Percentiles rank a stretch among this genome's conserved stretches.
These are phyloP conservation scores for Leccinum pachyderme DNA, from an alignment of 1,284 basidiomycete genomes.

Conservation along the genomic window DNA sequence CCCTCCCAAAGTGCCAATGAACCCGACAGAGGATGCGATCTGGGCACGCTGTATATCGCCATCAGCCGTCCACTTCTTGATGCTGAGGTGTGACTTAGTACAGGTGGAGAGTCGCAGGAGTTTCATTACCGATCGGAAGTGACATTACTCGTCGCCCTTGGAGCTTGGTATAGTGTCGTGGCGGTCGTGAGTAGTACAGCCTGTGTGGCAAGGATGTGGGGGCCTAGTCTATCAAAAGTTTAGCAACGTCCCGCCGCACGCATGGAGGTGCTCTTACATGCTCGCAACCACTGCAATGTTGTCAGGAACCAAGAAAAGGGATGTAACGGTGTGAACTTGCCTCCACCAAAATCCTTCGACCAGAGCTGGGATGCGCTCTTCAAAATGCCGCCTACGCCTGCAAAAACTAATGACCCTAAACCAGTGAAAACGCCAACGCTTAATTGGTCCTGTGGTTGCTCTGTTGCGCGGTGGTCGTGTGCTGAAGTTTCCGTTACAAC, in stretches of 20 bases:
- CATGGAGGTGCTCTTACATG: conserved; percentile 17
- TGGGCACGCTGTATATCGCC: conserved; percentile 25
- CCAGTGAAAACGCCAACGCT: conserved; percentile 15
- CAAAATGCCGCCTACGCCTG: conserved; percentile 20
- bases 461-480: background rate
- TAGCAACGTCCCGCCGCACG: conserved; percentile 1
- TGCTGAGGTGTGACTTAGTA: conserved; percentile 10
- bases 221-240: conserved; percentile 20
- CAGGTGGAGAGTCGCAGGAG: background rate
- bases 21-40: conserved; percentile 19
- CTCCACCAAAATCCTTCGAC: conserved; percentile 32
- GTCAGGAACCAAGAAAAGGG: conserved; percentile 8
- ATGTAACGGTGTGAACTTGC: conserved; percentile 9
- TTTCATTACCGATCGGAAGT: conserved; percentile 29
- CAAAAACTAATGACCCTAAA: conserved; percentile 16
- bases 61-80: conserved; percentile 21
- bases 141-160: conserved; percentile 18
- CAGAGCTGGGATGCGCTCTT: conserved; percentile 30
- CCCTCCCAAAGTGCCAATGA: conserved; percentile 18
- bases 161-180: conserved; percentile 26
- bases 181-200: conserved; percentile 26
- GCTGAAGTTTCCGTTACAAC: background rate
- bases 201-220: conserved; percentile 29
- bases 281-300: conserved; percentile 20
- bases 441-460: background rate